Evolutionary conservation across 1,284 basidiomycete species (phyloP).

Genomic region (Leccinum subrobustum): DNA sequence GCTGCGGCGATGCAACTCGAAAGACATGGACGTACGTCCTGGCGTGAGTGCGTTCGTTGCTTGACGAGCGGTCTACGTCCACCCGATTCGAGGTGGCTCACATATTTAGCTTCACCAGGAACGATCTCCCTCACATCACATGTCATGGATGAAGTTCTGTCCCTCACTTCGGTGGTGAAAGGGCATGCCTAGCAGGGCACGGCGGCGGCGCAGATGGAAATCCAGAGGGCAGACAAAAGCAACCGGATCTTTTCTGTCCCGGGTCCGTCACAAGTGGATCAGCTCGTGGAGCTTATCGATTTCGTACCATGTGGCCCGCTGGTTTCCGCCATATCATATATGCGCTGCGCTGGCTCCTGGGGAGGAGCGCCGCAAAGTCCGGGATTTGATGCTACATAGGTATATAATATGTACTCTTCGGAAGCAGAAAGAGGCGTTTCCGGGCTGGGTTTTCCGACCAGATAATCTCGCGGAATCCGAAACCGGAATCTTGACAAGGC

Average conservation of each 20-base stretch:
- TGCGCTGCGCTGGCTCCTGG: neutral
- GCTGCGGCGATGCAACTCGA: slow-evolving; percentile 8
- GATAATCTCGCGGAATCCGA: slow-evolving; percentile 15
- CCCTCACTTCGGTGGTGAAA: neutral
- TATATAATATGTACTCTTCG: neutral
- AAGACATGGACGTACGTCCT: neutral
- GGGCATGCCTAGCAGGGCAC: neutral
- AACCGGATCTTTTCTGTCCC: slow-evolving; percentile 12
- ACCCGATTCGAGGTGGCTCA: neutral
- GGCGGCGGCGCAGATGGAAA: neutral
- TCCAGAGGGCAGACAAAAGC: neutral
- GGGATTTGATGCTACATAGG: slow-evolving; percentile 22
- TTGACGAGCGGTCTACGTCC: neutral
- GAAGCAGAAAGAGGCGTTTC: slow-evolving; percentile 12
- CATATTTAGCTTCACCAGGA: neutral
- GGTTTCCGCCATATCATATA: slow-evolving; percentile 20
- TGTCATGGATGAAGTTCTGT: slow-evolving; percentile 2
- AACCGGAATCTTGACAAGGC: slow-evolving; percentile 6
- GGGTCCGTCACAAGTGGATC: slow-evolving; percentile 14
- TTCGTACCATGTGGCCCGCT: slow-evolving; percentile 20
- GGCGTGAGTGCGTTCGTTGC: slow-evolving; percentile 1
- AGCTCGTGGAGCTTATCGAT: slow-evolving; percentile 14
- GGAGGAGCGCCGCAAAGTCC: slow-evolving; percentile 26
- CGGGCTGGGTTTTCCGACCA: slow-evolving; percentile 8
- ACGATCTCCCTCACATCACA: neutral